These are phyloP conservation scores for Pseudogymnoascus sp. DNA, from an alignment of 2,329 filamentous ascomycete species.

Conservation along the genomic window DNA sequence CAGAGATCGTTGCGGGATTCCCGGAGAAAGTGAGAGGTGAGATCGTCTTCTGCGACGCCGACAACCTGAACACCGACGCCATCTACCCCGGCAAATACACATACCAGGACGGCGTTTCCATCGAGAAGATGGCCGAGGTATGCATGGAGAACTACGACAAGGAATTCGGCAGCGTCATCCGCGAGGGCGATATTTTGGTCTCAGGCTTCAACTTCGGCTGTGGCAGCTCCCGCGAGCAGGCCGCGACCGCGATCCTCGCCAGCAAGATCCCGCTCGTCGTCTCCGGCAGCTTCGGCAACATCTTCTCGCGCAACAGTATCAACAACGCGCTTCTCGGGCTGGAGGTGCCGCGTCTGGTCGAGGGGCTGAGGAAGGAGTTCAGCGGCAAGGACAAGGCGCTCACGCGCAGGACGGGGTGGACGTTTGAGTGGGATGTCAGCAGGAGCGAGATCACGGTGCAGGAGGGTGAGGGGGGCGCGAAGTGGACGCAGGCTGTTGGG, in stretches of 20 bases:
- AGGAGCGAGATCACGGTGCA: constrained; percentile 61
- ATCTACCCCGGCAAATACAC: constrained; percentile 92
- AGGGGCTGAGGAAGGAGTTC: constrained; percentile 57
- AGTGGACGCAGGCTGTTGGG: constrained; percentile 74
- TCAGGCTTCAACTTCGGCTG: constrained; percentile 84
- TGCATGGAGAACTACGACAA: constrained; percentile 93
- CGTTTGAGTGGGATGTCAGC: constrained; percentile 69
- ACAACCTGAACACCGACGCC: constrained; percentile 82
- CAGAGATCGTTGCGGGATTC: constrained; percentile 76
- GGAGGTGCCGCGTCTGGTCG: constrained; percentile 58
- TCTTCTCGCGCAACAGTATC: constrained; percentile 70
- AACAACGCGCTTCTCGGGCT: constrained; percentile 70
- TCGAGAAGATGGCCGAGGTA: constrained; percentile 74
- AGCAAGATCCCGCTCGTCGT: constrained; percentile 74
- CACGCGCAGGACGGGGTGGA: constrained; percentile 76
- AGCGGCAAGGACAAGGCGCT: constrained; percentile 41
- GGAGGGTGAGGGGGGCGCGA: constrained; percentile 57
- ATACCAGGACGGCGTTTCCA: constrained; percentile 75
- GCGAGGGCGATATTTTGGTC: constrained; percentile 71
- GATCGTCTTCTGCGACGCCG: constrained; percentile 77
- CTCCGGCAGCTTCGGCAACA: constrained; percentile 73
- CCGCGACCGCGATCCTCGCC: constrained; percentile 77
- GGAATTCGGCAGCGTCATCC: constrained; percentile 54
- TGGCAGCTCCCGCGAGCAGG: constrained; percentile 74
- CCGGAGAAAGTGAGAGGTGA: constrained; percentile 75